phyloP scores from a whole-genome alignment of 495 filamentous ascomycete genomes.

The Penicillium angulare region DNA sequence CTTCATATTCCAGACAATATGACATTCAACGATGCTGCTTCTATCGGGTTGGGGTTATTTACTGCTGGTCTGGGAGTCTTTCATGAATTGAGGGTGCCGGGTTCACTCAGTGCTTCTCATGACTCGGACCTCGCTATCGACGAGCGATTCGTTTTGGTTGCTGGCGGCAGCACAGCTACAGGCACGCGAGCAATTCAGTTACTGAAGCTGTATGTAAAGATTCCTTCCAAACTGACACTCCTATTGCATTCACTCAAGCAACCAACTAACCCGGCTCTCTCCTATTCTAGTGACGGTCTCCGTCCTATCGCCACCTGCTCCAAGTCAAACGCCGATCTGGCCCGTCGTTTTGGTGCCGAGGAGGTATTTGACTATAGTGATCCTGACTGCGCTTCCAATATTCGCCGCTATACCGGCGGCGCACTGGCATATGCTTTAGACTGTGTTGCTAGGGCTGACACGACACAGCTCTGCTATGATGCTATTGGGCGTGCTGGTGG shows the following conservation, averaged over 20 bases:
- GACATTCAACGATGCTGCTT: background rate
- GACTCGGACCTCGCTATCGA: no score
- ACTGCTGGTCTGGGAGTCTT: background rate
- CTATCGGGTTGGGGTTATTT: background rate
- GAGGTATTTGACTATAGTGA: slow-evolving; percentile 27
- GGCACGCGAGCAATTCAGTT: slow-evolving; percentile 30
- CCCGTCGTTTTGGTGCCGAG: slow-evolving; percentile 27
- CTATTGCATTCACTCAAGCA: no score
- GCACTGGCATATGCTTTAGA: background rate
- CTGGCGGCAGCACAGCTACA: slow-evolving; percentile 22
- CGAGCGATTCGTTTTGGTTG: slow-evolving; percentile 34
- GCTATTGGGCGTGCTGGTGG: background rate
- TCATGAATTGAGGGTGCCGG: background rate
- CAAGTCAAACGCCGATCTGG: slow-evolving; percentile 22
- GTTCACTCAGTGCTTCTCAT: no score
- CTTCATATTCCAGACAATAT: background rate
- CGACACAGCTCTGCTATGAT: background rate
- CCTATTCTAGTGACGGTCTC: slow-evolving; percentile 9
- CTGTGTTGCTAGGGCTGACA: background rate
- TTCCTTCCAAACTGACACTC: background rate
- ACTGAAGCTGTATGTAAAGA: slow-evolving; percentile 7
- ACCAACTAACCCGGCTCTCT: background rate
- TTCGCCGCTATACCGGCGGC: background rate
- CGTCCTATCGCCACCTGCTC: slow-evolving; percentile 35
- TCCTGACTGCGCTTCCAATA: background rate